Base-by-base conservation (phyloP, 805 yeast genomes). In the Kuraishia capsulata region DNA sequence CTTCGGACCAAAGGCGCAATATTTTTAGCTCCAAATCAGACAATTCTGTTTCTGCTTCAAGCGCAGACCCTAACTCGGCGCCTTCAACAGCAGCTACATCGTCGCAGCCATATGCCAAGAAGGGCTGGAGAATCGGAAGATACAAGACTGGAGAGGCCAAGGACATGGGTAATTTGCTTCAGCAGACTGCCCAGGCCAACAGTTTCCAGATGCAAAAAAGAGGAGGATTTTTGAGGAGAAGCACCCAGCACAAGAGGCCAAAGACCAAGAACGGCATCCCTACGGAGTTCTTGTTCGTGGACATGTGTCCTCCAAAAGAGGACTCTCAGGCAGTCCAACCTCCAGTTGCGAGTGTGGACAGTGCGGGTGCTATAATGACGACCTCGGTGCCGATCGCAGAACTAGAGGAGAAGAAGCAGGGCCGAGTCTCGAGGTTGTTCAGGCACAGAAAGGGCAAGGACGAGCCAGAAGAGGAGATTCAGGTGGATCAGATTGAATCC, bases 241-340 rank as follows among this genome's bases (percentile, higher is more conserved):
- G 45, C 28, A 40, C 53, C 14, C 44, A 43, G 19, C 39, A 28
- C 31, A 28, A 40, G 29, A 54, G 58, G 38, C 63, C 64, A 3
- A 56, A 53, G 41, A 47, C 51, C 8, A 52, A 56, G 42, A 52
- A 54, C 30, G 63, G 62, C 0, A 47, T 44, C 14, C 61, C 62
- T 3, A 32, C 48, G 21, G 59, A 56, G 39, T 60, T 58, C 39
- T 41, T 56, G 19, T 60, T 59, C 46, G 63, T 59, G 17, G 61
- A 60, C 48, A 30, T 29, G 24, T 33, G 25, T 14, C 40, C 40
- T n/a, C 40, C 24, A 13, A 25, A 17, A 9, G 29, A 24, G 34
- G 28, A 17, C 14, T 25, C 21, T 13, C 28, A 30, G 20, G 17
- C 26, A 13, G 35, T 20, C 8, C 13, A 13, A 10, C 13, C 11